Evolutionary conservation across 2,329 filamentous ascomycete genomes (phyloP).

Genomic region (Exophiala viscosa): DNA sequence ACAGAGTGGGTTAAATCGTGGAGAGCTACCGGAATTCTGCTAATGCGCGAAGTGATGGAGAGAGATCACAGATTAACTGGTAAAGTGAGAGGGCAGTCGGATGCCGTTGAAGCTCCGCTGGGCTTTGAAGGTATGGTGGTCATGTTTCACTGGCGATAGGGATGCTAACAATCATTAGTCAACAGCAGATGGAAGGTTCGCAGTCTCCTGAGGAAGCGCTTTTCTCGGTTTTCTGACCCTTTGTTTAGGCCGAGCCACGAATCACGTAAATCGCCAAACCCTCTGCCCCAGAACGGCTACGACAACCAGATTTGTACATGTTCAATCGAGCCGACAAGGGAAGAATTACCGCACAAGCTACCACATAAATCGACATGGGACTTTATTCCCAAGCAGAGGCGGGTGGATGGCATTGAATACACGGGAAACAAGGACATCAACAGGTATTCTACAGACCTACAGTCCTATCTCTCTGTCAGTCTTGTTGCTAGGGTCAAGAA

Average conservation of each 20-base stretch:
- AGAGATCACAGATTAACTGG: slow-evolving; percentile 62
- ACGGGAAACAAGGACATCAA: too few species aligned
- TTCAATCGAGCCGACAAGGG: neutral
- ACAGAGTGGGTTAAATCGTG: slow-evolving; percentile 50
- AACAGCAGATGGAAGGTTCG: slow-evolving; percentile 65
- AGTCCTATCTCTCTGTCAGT: too few species aligned
- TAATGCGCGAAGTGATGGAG: slow-evolving; percentile 58
- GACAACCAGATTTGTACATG: slow-evolving; percentile 11
- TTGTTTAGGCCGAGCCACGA: slow-evolving; percentile 19
- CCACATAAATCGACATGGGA: too few species aligned
- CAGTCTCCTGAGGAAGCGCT: neutral
- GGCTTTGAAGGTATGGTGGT: slow-evolving; percentile 52
- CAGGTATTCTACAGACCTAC: too few species aligned
- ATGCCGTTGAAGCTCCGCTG: slow-evolving; percentile 54
- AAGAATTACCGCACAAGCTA: neutral
- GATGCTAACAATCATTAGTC: slow-evolving; percentile 34
- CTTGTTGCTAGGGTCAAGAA: too few species aligned
- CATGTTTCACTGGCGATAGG: neutral
- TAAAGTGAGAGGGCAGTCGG: slow-evolving; percentile 58
- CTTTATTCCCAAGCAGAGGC: too few species aligned
- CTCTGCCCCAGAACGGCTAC: neutral
- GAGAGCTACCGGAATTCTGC: neutral
- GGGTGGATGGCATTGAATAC: too few species aligned
- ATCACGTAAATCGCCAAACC: slow-evolving; percentile 24
- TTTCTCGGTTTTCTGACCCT: slow-evolving; percentile 4